Conservation (phyloP, 1,284 basidiomycete genomes). For the Lentinus polychrous region DNA sequence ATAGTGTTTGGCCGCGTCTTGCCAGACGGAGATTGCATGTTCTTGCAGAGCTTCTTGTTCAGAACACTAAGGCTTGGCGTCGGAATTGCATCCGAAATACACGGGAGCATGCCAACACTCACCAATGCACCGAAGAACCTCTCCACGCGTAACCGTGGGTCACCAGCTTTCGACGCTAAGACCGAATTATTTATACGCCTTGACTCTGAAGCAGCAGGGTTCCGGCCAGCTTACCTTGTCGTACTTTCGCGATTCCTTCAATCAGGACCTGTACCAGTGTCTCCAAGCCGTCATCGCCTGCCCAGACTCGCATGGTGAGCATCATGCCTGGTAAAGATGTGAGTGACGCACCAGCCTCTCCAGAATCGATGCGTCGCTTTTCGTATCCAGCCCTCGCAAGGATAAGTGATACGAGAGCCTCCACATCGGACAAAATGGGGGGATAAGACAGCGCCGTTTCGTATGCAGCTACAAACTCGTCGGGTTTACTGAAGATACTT, state of each 20-base stretch:
- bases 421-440: conserved; percentile 49
- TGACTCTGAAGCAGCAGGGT: no score
- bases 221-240: conserved; percentile 39
- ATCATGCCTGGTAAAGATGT: background rate
- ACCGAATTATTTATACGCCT: background rate
- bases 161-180: conserved; percentile 37
- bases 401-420: conserved; percentile 61
- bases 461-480: conserved; percentile 42
- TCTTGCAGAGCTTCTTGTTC: conserved; percentile 42
- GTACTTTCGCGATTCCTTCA: conserved; percentile 53
- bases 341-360: conserved; percentile 31
- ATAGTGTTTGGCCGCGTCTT: conserved; percentile 54
- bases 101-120: conserved; percentile 22
- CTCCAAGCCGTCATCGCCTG: conserved; percentile 31
- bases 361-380: conserved; percentile 45
- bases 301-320: conserved; percentile 3
- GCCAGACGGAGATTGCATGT: conserved; percentile 54
- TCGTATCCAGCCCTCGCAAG: conserved; percentile 64
- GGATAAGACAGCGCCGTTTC: conserved; percentile 48
- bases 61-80: conserved; percentile 31
- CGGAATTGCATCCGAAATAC: background rate
- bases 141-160: conserved; percentile 66
- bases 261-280: conserved; percentile 50
- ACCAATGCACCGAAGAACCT: conserved; percentile 75
- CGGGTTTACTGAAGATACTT: conserved; percentile 4